Evolutionary conservation across 176 grass and related monocot genomes (phyloP), one percentile per base, ranked within the genome.

Genomic region (Chloris gayana): DNA sequence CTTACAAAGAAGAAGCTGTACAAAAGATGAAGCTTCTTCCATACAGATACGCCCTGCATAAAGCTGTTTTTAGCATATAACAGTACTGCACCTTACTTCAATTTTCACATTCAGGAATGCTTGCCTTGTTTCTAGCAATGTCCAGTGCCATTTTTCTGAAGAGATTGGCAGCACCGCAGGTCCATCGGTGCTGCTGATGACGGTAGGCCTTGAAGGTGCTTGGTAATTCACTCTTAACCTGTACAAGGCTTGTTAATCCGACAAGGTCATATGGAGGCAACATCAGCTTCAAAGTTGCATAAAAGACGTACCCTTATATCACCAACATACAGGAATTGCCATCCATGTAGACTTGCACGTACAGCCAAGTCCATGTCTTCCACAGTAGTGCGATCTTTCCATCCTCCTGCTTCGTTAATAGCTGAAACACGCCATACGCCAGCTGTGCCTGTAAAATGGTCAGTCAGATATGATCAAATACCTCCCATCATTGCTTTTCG

Each of bases 301-400:
- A 18, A 50, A 39, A 44, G 39, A 57, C 30, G 67, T 89, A 98
- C 95, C 92, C 80, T 98, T 70, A 94, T 86, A 80, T 98, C 85
- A 85, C 92, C 92, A 46, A 93, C 90, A 86, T 94, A 98, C 76
- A 98, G 81, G 81, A 98, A 98, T 69, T 98, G 78, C 95, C 95
- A 94, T 70, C 92, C 92, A 59, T 79, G 87, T 17, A 98, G 90
- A 72, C 83, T 79, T 79, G 88, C 78, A 44, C 95, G 80, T 72
- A 98, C 90, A 75, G 92, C 95, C 86, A 98, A 83, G 70, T 95
- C 95, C 95, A 98, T 98, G 34, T 98, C 95, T 74, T 98, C 95
- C 31, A 98, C 95, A 30, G 88, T 95, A 18, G 92, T 95, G 75
- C 92, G 85, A 67, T 98, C 95, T 72, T 98, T 95, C 95, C 92